These are phyloP conservation scores for Brassica napus DNA, from an alignment of 345 rosid genomes.

Conservation along the genomic window Da-Ae NC_063445.1:19812001-19812500, in stretches of 20 bases:
- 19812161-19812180: conserved; percentile 84
- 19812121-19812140: conserved; percentile 79
- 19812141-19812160: conserved; percentile 77
- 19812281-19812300: conserved; percentile 72
- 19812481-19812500: not conserved
- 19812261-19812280: conserved; percentile 36
- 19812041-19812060: conserved; percentile 77
- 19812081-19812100: conserved; percentile 82
- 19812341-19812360: not conserved
- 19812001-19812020: conserved; percentile 74
- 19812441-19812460: not conserved
- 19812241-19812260: conserved; percentile 50
- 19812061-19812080: conserved; percentile 78
- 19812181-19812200: conserved; percentile 88
- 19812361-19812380: not conserved
- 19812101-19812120: conserved; percentile 84
- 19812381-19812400: not conserved
- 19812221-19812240: conserved; percentile 61
- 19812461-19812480: not conserved
- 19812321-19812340: not conserved
- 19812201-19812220: conserved; percentile 81
- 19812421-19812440: not conserved
- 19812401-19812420: not conserved
- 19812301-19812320: conserved; percentile 4
- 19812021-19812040: conserved; percentile 87